Evolutionary conservation across 495 filamentous ascomycete genomes (phyloP), one percentile per base, ranked within the genome.

Genomic region (Glonium stellatum): DNA sequence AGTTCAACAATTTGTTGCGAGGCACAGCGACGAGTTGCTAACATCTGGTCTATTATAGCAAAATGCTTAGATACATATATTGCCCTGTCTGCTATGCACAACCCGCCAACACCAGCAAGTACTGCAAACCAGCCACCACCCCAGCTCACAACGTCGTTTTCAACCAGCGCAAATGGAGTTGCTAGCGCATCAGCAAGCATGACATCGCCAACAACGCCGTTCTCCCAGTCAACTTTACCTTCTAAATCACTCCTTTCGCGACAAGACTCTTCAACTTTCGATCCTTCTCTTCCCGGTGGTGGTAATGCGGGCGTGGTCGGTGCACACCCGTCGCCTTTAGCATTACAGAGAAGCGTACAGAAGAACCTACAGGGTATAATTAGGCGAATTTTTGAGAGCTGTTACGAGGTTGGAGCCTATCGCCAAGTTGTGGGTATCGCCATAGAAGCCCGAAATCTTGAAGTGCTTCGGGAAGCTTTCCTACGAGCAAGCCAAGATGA

Each of bases 61-160:
- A 96, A 93, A 81, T 99, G 95, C 70, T 84, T 99, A 67, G 95
- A 99, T 72, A 93, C 95, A 55, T 99, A 97, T 73, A 96, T 99
- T 69, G 84, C 88, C 54, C 81, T 92, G 48, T 91, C 88, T 54
- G 84, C 85, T 44, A 78, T 82, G 67, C 84, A 84, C 67, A 82
- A 88, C 65, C 77, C 82, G 46, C 72, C 73, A 18, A 74, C 74
- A 13, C 78, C 81, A 55, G 76, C 70, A 13, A 75, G 72, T 31
- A 70, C 78, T 27, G 72, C 75, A 51, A 74, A 76, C 52, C 73
- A 83, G 49, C 78, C 82, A 18, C 76, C 86, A 5, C 82, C 84
- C 34, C 80, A 89, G 58, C 77, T 95, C 25, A 83, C 84, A 58
- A 93, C 87, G 12, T 82, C 88, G 25, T 92, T 93, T 66, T 73